These are phyloP conservation scores for Perilla frutescens DNA, from an alignment of 257 asterid species.

Conservation along the genomic window DNA sequence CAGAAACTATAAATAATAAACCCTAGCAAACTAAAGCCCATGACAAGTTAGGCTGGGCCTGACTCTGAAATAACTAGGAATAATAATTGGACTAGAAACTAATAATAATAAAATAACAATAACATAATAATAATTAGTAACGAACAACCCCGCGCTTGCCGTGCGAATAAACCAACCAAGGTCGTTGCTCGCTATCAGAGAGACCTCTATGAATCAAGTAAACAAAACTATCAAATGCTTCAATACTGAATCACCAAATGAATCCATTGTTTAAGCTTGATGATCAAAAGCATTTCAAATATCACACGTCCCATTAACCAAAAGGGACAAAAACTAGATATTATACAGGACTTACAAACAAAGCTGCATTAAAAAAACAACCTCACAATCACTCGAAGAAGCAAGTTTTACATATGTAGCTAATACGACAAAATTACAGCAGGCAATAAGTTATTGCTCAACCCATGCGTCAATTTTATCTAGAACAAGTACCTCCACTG, in stretches of 20 bases:
- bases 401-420: conserved; percentile 4
- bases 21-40: too few species aligned
- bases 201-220: too few species aligned
- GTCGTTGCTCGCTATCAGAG: too few species aligned
- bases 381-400: conserved; percentile 4
- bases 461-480: conserved; percentile 10
- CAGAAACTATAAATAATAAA: too few species aligned
- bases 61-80: too few species aligned
- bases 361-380: conserved; percentile 5
- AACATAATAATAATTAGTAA: too few species aligned
- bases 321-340: not conserved
- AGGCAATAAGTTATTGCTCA: conserved; percentile 38
- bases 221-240: not conserved
- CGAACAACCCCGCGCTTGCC: too few species aligned
- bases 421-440: conserved; percentile 1
- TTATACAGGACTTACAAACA: conserved; percentile 26
- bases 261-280: not conserved
- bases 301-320: not conserved
- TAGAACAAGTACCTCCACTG: conserved; percentile 69
- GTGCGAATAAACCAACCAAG: too few species aligned
- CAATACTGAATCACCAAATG: not conserved
- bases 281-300: not conserved
- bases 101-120: too few species aligned
- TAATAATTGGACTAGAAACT: too few species aligned
- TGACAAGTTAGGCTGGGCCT: too few species aligned